Evolutionary conservation across 805 yeast species (phyloP), one percentile per base, ranked within the genome.

Genomic region (Metschnikowia koreensis): DNA sequence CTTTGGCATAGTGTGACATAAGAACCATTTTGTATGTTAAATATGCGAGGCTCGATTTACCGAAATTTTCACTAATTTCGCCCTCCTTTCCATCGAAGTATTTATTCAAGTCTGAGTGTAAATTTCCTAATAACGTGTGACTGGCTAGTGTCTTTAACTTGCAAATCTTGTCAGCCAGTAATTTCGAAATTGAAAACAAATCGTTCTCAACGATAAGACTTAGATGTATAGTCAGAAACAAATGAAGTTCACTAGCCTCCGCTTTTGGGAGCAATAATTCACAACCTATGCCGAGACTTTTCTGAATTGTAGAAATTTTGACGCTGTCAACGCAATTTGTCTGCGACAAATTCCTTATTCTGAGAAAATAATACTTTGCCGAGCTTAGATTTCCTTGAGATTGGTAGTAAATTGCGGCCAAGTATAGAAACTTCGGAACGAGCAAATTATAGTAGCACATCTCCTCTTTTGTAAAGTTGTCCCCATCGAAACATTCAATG

Each of bases 361-460:
- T 69, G 36, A 62, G 48, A 53, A 70, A 76, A 52, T 75, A 75
- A 50, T 68, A 69, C 48, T 73, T 69, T 1, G 82, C 74, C 1
- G 67, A 61, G 16, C 62, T 60, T 5, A 71, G 49, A 17, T 75
- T 67, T 4, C 76, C 75, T 10, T 60, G 56, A 13, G 62, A 52
- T 46, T 79, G 83, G 53, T 67, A 64, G 47, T 68, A 66, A 3
- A 71, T 43, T 1, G 74, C 83, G 44, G 71, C 68, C 16, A 79
- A 52, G 52, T 74, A 77, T 29, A 67, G 68, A 4, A 76, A 59
- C 37, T 65, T 61, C 1, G 80, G 74, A 4, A 74, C 52, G 17
- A 78, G 51, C 27, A 63, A 61, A 44, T 68, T 70, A 52, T 69
- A 74, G 27, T 68, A 59, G n/a, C 64, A 53, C 47, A 71, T 55